A percentile compares a stretch with the other conserved stretches of the same genome.
Evolutionary conservation across 192 early-diverging fungal species (phyloP).

Genomic region (Thamnidium elegans): DNA sequence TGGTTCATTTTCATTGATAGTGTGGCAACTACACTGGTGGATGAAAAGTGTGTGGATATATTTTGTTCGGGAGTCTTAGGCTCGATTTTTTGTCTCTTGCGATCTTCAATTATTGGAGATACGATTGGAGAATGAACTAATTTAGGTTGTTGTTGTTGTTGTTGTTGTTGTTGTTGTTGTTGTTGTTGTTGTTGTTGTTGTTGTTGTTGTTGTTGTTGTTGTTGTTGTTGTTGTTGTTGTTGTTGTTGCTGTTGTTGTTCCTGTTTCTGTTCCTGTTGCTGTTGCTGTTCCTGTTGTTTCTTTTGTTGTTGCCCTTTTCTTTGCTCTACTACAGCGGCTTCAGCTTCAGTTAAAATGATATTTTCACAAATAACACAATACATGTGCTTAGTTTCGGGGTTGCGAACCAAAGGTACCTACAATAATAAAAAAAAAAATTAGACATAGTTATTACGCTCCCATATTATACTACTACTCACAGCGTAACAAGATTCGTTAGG

Average conservation of each 20-base stretch:
- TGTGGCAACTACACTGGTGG: background rate
- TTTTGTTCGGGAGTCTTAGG: background rate
- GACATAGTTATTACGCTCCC: background rate
- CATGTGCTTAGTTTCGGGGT: conserved; percentile 24
- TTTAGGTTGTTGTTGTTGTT: background rate
- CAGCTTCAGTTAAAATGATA: conserved; percentile 14
- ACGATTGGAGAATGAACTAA: background rate
- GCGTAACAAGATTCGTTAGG: conserved; percentile 47
- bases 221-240: background rate
- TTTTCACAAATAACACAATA: conserved; percentile 38
- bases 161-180: background rate
- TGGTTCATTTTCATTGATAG: conserved; percentile 13
- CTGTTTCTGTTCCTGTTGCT: background rate
- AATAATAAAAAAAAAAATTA: background rate
- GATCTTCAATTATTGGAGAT: conserved; percentile 8
- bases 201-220: too few species aligned
- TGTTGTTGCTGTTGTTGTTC: background rate
- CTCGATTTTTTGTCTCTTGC: background rate
- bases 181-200: background rate
- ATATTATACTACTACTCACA: conserved; percentile 28
- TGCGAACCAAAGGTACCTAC: conserved; percentile 33
- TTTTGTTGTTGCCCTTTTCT: background rate
- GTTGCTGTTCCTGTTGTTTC: background rate
- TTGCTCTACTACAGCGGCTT: background rate
- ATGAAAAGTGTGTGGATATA: background rate